phyloP scores from a whole-genome alignment of 2,329 filamentous ascomycete species.

The Trichoderma koningiopsis region DNA sequence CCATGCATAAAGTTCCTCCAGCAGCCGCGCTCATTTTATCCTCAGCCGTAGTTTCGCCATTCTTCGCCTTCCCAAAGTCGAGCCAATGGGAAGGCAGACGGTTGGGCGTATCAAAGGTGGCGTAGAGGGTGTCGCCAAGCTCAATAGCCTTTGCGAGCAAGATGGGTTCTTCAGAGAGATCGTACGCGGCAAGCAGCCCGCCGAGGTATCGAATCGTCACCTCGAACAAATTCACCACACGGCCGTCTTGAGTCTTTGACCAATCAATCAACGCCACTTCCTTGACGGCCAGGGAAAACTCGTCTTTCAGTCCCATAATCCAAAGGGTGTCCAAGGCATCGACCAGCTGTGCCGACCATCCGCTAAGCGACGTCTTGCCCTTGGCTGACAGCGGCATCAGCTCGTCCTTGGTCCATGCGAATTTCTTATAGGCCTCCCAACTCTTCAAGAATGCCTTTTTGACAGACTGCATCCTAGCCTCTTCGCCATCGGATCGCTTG shows the following conservation, averaged over 20 bases:
- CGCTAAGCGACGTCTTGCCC: conserved; percentile 52
- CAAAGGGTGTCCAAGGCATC: conserved; percentile 61
- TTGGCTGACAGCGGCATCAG: conserved; percentile 52
- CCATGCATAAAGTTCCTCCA: conserved; percentile 68
- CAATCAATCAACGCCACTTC: conserved; percentile 58
- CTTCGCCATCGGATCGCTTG: conserved; percentile 42
- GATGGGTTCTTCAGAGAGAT: conserved; percentile 50
- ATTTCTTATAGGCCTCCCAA: conserved; percentile 55
- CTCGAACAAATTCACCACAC: conserved; percentile 61
- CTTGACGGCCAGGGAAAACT: conserved; percentile 55
- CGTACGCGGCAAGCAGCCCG: conserved; percentile 55
- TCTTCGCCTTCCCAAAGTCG: conserved; percentile 46
- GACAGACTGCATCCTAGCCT: conserved; percentile 42
- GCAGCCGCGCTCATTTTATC: conserved; percentile 46
- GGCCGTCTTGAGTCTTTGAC: conserved; percentile 46
- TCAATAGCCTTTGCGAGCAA: conserved; percentile 55
- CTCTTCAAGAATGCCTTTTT: conserved; percentile 46
- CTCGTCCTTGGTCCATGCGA: conserved; percentile 61
- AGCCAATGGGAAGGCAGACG: conserved; percentile 52
- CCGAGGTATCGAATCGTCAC: conserved; percentile 61
- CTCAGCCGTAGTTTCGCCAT: conserved; percentile 42
- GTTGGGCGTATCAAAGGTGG: conserved; percentile 58
- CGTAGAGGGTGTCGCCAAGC: conserved; percentile 56
- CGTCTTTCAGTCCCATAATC: conserved; percentile 60
- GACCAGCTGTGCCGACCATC: conserved; percentile 61